Base-by-base conservation (phyloP, 176 grass and related monocot genomes). In the Rhipidocladum racemiflorum region DNA sequence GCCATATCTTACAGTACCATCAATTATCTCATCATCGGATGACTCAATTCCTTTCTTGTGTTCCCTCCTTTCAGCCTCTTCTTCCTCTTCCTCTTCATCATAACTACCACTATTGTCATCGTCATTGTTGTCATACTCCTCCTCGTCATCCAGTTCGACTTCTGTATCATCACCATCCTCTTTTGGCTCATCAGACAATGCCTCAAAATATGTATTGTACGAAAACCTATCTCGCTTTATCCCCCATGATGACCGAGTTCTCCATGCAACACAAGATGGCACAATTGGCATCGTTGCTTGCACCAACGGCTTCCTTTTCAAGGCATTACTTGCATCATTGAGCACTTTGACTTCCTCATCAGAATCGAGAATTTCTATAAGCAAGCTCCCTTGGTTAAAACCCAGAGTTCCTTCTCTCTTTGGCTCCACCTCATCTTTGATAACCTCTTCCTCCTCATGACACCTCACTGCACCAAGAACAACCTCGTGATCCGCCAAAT, bases 251-350 rank as follows among this genome's bases (percentile, higher is more conserved):
- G 88, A 91, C 50, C 89, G 85, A 59, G 91, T 94, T 70, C 91
- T 91, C 89, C 89, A 91, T 69, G 89, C 91, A 77, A 97, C 85
- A 82, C 87, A 97, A 48, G 84, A 84, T 63, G 90, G 77, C 54
- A 84, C 23, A 25, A 79, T 61, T 49, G 63, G 48, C 66, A 61
- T 55, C 79, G 84, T 90, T 55, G 65, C 53, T 78, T 81, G 45
- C 20, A 1, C 68, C 12, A 55, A 30, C 0, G 49, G 49, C 18
- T 81, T 78, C 48, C 56, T 71, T 30, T 74, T 76, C 0, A 17
- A 55, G 28, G 15, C 50, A 62, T 70, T 71, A 64, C 73, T 48
- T 10, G 44, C 23, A 74, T 83, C 38, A 44, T 82, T 46, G 2
- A 78, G 59, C 71, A 88, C 77, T 60, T 44, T 66, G 32, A 78